These are phyloP conservation scores for Penicillium canescens DNA, from an alignment of 495 filamentous ascomycete species.

Conservation along the genomic window DNA sequence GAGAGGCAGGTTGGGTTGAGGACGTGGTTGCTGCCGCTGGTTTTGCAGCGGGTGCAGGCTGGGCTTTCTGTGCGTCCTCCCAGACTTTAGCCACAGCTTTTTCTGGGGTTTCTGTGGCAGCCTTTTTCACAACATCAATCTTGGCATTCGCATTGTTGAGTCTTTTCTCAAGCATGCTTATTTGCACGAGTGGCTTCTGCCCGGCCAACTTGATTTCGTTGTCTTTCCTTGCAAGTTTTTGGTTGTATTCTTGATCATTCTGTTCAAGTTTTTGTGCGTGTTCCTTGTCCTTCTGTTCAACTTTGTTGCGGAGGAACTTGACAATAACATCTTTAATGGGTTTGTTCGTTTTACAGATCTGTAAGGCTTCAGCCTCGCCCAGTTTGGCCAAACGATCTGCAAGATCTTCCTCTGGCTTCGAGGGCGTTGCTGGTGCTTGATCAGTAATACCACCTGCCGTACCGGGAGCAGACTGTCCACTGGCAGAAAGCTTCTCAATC, in stretches of 20 bases:
- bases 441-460: conserved; percentile 28
- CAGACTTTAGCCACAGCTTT: conserved; percentile 81
- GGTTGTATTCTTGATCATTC: conserved; percentile 31
- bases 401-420: conserved; percentile 30
- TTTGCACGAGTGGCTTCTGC: conserved; percentile 66
- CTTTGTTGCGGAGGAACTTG: conserved; percentile 48
- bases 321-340: conserved; percentile 47
- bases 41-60: conserved; percentile 49
- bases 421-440: conserved; percentile 38
- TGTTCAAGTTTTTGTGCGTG: conserved; percentile 44
- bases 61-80: conserved; percentile 73
- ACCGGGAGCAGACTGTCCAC: conserved; percentile 49
- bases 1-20: conserved; percentile 1
- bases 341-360: conserved; percentile 63
- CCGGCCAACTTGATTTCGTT: conserved; percentile 37
- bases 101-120: conserved; percentile 79
- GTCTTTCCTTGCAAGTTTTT: conserved; percentile 17
- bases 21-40: conserved; percentile 21
- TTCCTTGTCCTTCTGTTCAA: conserved; percentile 46
- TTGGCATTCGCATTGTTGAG: conserved; percentile 64
- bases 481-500: conserved; percentile 62
- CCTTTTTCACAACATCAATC: conserved; percentile 73
- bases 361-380: conserved; percentile 63
- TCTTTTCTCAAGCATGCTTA: conserved; percentile 81
- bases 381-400: conserved; percentile 18